phyloP scores from a whole-genome alignment of 768 basidiomycete genomes.

The Hypholoma sublateritium region DNA sequence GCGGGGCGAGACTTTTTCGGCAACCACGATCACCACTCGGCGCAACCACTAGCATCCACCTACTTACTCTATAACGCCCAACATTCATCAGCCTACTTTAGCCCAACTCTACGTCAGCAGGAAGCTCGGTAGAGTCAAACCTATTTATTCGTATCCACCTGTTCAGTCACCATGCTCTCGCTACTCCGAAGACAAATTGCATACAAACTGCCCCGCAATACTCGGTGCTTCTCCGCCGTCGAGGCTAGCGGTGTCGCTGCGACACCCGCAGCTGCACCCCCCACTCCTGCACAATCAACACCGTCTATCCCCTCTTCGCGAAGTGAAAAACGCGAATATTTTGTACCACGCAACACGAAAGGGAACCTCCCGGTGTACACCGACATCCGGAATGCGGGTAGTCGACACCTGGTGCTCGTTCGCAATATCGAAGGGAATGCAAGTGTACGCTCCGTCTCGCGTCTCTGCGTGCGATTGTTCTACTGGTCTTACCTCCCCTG shows the following conservation, averaged over 20 bases:
- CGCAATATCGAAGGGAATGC: slow-evolving; percentile 68
- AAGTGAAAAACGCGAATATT: slow-evolving; percentile 41
- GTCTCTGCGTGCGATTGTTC: neutral
- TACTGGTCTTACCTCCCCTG: slow-evolving; percentile 8
- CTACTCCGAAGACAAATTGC: slow-evolving; percentile 11
- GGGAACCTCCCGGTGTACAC: slow-evolving; percentile 77
- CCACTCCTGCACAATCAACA: neutral
- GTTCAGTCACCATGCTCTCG: slow-evolving; percentile 3
- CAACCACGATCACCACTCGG: neutral
- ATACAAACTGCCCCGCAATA: slow-evolving; percentile 1
- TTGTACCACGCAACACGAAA: slow-evolving; percentile 62
- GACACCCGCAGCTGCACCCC: slow-evolving; percentile 13
- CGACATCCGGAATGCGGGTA: slow-evolving; percentile 66
- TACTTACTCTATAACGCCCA: neutral
- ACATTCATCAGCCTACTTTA: neutral
- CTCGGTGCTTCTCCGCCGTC: slow-evolving; percentile 1
- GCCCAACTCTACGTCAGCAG: neutral
- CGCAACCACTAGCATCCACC: neutral
- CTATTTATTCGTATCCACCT: neutral
- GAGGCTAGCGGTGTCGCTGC: slow-evolving; percentile 12
- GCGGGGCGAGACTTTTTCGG: slow-evolving; percentile 5
- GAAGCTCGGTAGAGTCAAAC: neutral
- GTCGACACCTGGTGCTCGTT: slow-evolving; percentile 56
- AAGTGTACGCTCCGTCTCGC: slow-evolving; percentile 39
- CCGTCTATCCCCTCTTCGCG: neutral